A percentile compares a stretch with the other conserved stretches of the same genome.
phyloP scores from a whole-genome alignment of 164 flowering plant species.

The Echeveria elegans region DNA sequence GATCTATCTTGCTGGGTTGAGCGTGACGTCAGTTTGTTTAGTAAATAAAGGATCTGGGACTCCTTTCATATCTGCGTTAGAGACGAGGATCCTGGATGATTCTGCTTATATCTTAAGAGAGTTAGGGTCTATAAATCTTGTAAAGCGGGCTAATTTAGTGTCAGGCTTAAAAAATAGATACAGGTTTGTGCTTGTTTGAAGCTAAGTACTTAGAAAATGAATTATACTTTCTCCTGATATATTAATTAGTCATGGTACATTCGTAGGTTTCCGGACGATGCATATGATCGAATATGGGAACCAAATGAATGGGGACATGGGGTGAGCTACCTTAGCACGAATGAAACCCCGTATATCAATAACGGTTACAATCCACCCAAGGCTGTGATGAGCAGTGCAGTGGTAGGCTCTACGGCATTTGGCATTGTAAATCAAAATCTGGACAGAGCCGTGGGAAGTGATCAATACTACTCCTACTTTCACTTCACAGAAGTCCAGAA shows the following conservation, averaged over 20 bases:
- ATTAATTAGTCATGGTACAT: not conserved
- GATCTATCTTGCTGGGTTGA: not conserved
- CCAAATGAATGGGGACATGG: not conserved
- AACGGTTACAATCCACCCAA: not conserved
- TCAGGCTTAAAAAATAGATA: not conserved
- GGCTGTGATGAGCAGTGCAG: conserved; percentile 9
- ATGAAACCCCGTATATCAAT: not conserved
- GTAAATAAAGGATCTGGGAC: conserved; percentile 8
- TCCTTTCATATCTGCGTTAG: conserved; percentile 6
- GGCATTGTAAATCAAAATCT: not conserved
- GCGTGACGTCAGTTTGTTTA: conserved; percentile 3
- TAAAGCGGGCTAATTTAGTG: conserved; percentile 1
- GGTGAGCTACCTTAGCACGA: conserved; percentile 3
- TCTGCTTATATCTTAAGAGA: not conserved
- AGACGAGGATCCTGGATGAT: conserved; percentile 5
- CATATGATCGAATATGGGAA: conserved; percentile 11
- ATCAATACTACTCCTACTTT: conserved; percentile 6
- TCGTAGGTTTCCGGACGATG: conserved; percentile 1
- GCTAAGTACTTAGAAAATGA: not conserved
- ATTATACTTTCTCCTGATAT: not conserved
- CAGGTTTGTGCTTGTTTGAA: not conserved
- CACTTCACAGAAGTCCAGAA: conserved; percentile 7
- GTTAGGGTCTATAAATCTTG: not conserved
- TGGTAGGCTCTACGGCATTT: not conserved
- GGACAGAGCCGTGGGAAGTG: not conserved